A percentile compares a stretch with the other conserved stretches of the same genome.
Evolutionary conservation across 768 basidiomycete species (phyloP).

Genomic region (Kwoniella bestiolae): DNA sequence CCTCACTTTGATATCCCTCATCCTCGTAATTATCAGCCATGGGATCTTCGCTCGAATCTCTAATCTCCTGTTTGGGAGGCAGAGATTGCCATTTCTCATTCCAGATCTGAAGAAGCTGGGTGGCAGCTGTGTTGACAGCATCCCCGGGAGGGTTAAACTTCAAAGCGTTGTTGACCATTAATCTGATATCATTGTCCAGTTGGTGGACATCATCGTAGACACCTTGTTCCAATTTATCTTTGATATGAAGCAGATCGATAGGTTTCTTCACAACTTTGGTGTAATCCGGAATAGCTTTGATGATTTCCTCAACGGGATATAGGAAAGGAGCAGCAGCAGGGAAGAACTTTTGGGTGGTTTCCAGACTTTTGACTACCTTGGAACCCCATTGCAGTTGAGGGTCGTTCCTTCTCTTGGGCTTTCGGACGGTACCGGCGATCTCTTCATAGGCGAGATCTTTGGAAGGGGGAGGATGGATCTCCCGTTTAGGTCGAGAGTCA

Average conservation of each 20-base stretch:
- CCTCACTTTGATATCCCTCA: constrained; percentile 68
- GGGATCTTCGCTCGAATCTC: constrained; percentile 59
- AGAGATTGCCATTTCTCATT: constrained; percentile 87
- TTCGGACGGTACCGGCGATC: constrained; percentile 63
- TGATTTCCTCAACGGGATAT: constrained; percentile 82
- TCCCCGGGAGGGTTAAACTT: constrained; percentile 88
- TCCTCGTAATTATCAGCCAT: constrained; percentile 72
- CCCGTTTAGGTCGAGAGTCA: constrained; percentile 82
- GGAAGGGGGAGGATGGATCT: constrained; percentile 92
- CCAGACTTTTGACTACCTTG: constrained; percentile 73
- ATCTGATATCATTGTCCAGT: constrained; percentile 87
- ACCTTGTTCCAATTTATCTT: constrained; percentile 74
- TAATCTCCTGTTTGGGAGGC: constrained; percentile 62
- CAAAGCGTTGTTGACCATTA: constrained; percentile 94
- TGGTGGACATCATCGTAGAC: constrained; percentile 77
- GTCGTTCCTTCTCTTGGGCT: constrained; percentile 64
- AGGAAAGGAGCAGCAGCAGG: constrained; percentile 80
- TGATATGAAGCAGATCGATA: constrained; percentile 92
- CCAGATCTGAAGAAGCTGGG: constrained; percentile 82
- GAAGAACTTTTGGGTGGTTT: constrained; percentile 75
- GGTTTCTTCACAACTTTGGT: constrained; percentile 87
- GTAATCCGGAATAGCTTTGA: constrained; percentile 74
- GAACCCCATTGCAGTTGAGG: constrained; percentile 85
- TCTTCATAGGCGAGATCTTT: constrained; percentile 87
- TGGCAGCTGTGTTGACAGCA: constrained; percentile 82